Conservation (phyloP, 2,329 filamentous ascomycete genomes). For the Alternaria atra region DNA sequence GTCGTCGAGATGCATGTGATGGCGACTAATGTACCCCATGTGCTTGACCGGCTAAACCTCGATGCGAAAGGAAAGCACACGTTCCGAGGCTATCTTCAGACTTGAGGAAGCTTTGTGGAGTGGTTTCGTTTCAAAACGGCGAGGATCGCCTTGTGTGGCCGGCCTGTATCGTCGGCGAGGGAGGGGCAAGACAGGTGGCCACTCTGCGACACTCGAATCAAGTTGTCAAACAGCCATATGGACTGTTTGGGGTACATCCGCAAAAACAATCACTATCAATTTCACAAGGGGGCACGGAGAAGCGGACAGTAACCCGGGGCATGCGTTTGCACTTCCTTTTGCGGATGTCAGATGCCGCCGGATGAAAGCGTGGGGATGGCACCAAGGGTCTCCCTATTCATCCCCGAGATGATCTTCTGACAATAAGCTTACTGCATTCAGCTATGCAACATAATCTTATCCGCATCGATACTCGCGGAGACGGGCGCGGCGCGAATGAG, state of each 20-base stretch:
- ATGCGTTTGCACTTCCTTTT: conserved; percentile 24
- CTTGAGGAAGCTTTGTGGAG: conserved; percentile 28
- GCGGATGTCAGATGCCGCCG: conserved; percentile 26
- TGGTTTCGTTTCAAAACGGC: conserved; percentile 31
- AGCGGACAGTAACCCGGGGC: conserved; percentile 34
- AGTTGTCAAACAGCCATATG: conserved; percentile 9
- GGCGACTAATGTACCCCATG: conserved; percentile 48
- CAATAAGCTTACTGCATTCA: conserved; percentile 29
- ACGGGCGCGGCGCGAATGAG: conserved; percentile 24
- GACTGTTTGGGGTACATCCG: conserved; percentile 8
- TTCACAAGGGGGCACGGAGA: conserved; percentile 25
- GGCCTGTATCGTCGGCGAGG: background rate
- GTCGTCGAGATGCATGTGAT: conserved; percentile 36
- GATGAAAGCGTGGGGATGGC: conserved; percentile 32
- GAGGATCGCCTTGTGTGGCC: background rate
- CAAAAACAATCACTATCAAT: background rate
- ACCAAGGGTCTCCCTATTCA: conserved; percentile 24
- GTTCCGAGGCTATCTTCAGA: conserved; percentile 14
- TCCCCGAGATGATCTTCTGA: conserved; percentile 39
- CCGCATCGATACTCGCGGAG: conserved; percentile 27
- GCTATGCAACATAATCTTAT: conserved; percentile 25
- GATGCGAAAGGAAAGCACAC: conserved; percentile 5
- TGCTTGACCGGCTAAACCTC: conserved; percentile 22
- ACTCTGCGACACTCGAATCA: conserved; percentile 17
- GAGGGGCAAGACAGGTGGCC: conserved; percentile 18